Evolutionary conservation across 352 stramenopile genomes (phyloP).

Genomic region (Phytopythium delawarense): DNA sequence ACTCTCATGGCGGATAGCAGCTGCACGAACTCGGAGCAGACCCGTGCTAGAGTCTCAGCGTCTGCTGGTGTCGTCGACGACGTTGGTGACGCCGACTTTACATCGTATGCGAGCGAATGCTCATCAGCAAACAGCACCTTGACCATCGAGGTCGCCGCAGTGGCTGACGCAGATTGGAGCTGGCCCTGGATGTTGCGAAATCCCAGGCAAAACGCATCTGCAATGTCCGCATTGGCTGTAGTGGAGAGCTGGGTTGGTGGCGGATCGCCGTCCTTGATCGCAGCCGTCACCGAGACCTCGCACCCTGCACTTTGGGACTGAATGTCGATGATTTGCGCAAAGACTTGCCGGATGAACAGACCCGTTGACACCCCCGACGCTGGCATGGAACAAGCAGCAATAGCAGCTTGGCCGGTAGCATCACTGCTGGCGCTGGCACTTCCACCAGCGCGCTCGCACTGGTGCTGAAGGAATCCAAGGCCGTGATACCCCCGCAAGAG

Average conservation of each 20-base stretch:
- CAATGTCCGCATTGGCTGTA: background rate
- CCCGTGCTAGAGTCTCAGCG: background rate
- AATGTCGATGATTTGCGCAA: constrained; percentile 4
- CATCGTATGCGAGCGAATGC: background rate
- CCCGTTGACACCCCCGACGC: constrained; percentile 8
- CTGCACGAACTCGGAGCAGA: constrained; percentile 21
- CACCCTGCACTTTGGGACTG: background rate
- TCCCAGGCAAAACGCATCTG: background rate
- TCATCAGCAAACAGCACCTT: constrained; percentile 1
- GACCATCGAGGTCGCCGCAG: background rate
- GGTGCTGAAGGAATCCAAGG: constrained; percentile 59
- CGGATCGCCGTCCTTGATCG: background rate
- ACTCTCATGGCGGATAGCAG: constrained; percentile 32
- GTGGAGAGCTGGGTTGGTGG: background rate
- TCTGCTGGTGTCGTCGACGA: background rate
- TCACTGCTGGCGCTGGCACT: background rate
- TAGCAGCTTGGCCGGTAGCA: background rate
- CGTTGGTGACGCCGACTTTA: background rate
- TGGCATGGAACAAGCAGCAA: background rate
- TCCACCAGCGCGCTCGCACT: background rate
- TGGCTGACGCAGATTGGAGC: background rate
- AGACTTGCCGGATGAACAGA: background rate
- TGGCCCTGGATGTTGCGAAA: background rate
- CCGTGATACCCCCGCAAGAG: constrained; percentile 56
- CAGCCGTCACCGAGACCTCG: background rate